Evolutionary conservation across 1,139 yeast genomes (phyloP).

Genomic region (Saccharomycopsis hybrid): DNA sequence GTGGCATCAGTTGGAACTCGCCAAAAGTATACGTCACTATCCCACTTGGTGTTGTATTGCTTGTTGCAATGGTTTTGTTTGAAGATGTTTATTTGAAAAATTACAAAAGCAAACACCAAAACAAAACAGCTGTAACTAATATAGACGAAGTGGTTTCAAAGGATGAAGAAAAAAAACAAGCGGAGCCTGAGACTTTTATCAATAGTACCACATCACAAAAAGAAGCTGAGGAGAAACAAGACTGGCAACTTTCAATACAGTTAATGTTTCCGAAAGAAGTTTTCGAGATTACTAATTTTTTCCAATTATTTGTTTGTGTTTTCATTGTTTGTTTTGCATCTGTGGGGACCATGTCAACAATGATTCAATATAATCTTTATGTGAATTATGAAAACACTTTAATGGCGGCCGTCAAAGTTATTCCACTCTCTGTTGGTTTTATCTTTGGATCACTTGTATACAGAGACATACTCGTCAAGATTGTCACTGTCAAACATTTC

Average conservation of each 20-base stretch:
- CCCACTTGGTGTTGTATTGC: slow-evolving; percentile 26
- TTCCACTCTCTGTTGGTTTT: slow-evolving; percentile 27
- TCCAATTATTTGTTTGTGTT: slow-evolving; percentile 8
- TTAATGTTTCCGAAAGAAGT: slow-evolving; percentile 14
- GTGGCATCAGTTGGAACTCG: slow-evolving; percentile 25
- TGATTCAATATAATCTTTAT: slow-evolving; percentile 17
- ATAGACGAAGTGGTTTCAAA: neutral
- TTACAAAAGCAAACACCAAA: neutral
- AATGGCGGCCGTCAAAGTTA: slow-evolving; percentile 28
- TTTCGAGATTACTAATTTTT: slow-evolving; percentile 7
- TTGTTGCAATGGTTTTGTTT: slow-evolving; percentile 23
- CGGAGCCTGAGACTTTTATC: neutral
- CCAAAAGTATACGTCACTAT: slow-evolving; percentile 26
- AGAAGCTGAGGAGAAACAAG: neutral
- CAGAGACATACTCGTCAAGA: slow-evolving; percentile 18
- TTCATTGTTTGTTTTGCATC: slow-evolving; percentile 1
- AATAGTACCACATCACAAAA: neutral
- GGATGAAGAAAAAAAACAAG: neutral
- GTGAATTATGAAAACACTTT: slow-evolving; percentile 25
- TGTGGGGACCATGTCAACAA: slow-evolving; percentile 9
- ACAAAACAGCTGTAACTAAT: neutral
- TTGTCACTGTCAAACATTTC: slow-evolving; percentile 13
- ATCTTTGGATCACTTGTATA: slow-evolving; percentile 22
- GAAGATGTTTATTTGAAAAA: slow-evolving; percentile 16
- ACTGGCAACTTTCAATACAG: slow-evolving; percentile 12